phyloP scores from a whole-genome alignment of 2,329 filamentous ascomycete species.

The Epichloe gansuensis region DNA sequence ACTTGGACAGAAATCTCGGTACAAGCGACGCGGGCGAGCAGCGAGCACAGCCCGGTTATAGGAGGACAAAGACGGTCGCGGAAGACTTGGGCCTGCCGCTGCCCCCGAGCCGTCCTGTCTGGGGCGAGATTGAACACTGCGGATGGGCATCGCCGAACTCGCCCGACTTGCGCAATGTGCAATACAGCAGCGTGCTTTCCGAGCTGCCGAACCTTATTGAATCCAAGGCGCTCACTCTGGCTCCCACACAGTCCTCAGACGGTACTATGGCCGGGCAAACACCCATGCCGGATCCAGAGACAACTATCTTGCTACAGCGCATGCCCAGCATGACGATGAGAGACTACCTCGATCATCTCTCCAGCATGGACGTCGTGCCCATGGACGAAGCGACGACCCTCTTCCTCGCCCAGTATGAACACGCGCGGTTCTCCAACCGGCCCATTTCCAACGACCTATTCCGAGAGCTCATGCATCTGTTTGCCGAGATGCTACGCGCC shows the following conservation, averaged over 20 bases:
- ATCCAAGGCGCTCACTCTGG: conserved; percentile 80
- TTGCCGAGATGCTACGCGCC: conserved; percentile 63
- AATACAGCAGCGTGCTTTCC: conserved; percentile 67
- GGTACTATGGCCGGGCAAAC: neutral
- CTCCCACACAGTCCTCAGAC: conserved; percentile 34
- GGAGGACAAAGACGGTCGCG: conserved; percentile 24
- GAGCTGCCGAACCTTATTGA: conserved; percentile 87
- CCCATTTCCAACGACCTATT: conserved; percentile 61
- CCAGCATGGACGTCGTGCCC: conserved; percentile 48
- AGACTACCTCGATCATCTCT: conserved; percentile 64
- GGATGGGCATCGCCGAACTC: conserved; percentile 80
- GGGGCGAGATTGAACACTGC: conserved; percentile 74
- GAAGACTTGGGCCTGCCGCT: conserved; percentile 34
- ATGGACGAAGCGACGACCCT: conserved; percentile 31
- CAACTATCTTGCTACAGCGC: conserved; percentile 59
- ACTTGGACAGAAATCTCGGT: conserved; percentile 9
- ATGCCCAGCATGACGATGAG: conserved; percentile 60
- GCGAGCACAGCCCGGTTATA: conserved; percentile 10
- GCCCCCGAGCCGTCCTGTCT: conserved; percentile 40
- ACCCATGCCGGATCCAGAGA: conserved; percentile 47
- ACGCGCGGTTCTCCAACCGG: conserved; percentile 65
- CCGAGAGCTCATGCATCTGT: conserved; percentile 66
- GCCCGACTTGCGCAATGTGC: conserved; percentile 62
- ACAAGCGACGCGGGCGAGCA: conserved; percentile 8
- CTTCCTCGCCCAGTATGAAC: conserved; percentile 71